phyloP scores from a whole-genome alignment of 2,329 filamentous ascomycete species.

The Apiospora hydei region DNA sequence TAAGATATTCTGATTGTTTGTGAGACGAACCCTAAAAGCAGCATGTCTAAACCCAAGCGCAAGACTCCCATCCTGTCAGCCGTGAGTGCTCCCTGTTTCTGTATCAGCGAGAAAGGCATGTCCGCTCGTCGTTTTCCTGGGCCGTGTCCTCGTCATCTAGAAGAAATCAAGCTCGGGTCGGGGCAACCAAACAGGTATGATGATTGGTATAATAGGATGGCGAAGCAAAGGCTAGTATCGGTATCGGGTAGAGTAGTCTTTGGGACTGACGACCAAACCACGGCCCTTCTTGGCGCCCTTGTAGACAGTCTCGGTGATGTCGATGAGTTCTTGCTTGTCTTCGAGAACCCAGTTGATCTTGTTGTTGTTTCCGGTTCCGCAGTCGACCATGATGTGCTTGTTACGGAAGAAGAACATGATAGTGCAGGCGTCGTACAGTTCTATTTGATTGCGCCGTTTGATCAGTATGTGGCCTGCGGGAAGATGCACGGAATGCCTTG shows the following conservation, averaged over 20 bases:
- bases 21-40: conserved; percentile 47
- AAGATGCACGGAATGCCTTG: conserved; percentile 28
- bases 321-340: conserved; percentile 98
- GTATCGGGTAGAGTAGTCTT: conserved; percentile 62
- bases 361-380: conserved; percentile 98
- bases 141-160: not conserved
- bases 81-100: not conserved
- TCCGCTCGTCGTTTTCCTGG: conserved; percentile 2
- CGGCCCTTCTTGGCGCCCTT: conserved; percentile 97
- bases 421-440: conserved; percentile 87
- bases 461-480: conserved; percentile 25
- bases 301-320: conserved; percentile 98
- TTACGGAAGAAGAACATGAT: conserved; percentile 99
- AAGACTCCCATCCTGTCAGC: not conserved
- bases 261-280: conserved; percentile 95
- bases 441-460: conserved; percentile 23
- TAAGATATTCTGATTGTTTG: conserved; percentile 35
- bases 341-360: conserved; percentile 97
- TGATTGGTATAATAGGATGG: not conserved
- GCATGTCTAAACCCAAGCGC: not conserved
- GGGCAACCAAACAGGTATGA: not conserved
- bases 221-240: conserved; percentile 36
- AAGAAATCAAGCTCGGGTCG: not conserved
- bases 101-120: not conserved
- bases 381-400: conserved; percentile 99